phyloP scores from a whole-genome alignment of 2,329 filamentous ascomycete species.

The Penicillium decumbens region DNA sequence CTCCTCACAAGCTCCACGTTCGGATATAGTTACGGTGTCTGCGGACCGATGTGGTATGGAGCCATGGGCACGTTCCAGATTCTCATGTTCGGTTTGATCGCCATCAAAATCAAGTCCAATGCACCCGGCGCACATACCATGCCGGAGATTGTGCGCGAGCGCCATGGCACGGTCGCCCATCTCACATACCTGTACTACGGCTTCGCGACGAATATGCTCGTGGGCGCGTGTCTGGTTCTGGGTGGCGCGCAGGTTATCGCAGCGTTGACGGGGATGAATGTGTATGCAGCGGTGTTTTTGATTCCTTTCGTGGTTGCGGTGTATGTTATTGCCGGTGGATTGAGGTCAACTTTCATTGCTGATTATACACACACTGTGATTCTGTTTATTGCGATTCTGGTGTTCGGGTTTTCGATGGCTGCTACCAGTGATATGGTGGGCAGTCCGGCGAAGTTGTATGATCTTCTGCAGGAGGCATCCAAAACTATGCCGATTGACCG shows the following conservation, averaged over 20 bases:
- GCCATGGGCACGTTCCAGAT: conserved; percentile 41
- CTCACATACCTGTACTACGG: conserved; percentile 41
- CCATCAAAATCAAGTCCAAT: conserved; percentile 42
- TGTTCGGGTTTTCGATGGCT: conserved; percentile 40
- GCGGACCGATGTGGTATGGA: conserved; percentile 43
- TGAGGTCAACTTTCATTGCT: conserved; percentile 41
- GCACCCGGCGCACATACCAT: conserved; percentile 43
- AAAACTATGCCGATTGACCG: conserved; percentile 30
- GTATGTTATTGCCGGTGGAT: conserved; percentile 41
- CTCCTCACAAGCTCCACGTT: conserved; percentile 42
- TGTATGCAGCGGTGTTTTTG: conserved; percentile 42
- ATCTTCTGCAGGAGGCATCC: conserved; percentile 34
- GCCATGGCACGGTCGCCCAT: conserved; percentile 39
- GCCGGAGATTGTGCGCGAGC: conserved; percentile 40
- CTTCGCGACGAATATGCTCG: conserved; percentile 41
- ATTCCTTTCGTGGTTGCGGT: conserved; percentile 39
- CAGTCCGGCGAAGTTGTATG: conserved; percentile 34
- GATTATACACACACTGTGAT: conserved; percentile 44
- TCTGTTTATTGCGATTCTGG: conserved; percentile 38
- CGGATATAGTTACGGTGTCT: conserved; percentile 42
- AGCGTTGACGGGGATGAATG: conserved; percentile 41
- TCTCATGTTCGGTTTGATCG: conserved; percentile 41
- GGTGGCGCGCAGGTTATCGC: conserved; percentile 39
- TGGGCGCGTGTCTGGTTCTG: conserved; percentile 39
- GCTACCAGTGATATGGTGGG: conserved; percentile 31